Base-by-base conservation (phyloP, 2,329 filamentous ascomycete genomes). In the Lomentospora prolificans region DNA sequence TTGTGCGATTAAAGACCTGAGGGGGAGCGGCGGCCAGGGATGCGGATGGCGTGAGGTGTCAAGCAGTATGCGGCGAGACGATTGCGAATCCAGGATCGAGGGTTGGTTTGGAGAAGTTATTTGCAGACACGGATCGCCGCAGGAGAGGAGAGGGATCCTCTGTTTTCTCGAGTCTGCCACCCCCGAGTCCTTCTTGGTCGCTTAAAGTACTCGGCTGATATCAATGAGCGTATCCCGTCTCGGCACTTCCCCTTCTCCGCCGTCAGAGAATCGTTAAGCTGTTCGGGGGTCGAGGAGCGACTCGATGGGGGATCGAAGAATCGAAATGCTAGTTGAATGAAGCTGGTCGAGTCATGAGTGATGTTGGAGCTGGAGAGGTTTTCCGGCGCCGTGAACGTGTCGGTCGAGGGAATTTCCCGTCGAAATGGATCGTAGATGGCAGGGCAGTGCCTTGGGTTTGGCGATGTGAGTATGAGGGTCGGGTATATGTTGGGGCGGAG, bases 191-290 rank as follows among this genome's bases (percentile, higher is more conserved):
- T 39, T 36, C 30, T 27, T 51, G 17, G 46, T 51, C 30, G 54
- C 54, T 56, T 44, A 51, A 41, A 51, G 28, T 56, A 56, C 33
- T 50, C 54, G 46, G 54, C 46, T 56, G 54, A 51, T 56, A 50
- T 56, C 33, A 46, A 51, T 50, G 12, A 30, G 41, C 41, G 48
- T 50, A 22, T 51, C 22, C 46, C 54, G 46, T 39, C 46, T 51
- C 54, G 54, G 54, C 46, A 56, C 48, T 56, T 56, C 41, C n/a
- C 53, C 17, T 44, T 55, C 41, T 46, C 41, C 41, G 41, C n/a
- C 41, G 41, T 46, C 10, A n/a, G 41, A 46, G 19, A 24, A 46
- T 46, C 41, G 41, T 12, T 19, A 9, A 46, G 25, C 14, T n/a
- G 22, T 14, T 27, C 27, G 25, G 25, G 24, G 27, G 10, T 51